Conservation (phyloP, 345 rosid genomes). For the Syzygium jambos region DNA sequence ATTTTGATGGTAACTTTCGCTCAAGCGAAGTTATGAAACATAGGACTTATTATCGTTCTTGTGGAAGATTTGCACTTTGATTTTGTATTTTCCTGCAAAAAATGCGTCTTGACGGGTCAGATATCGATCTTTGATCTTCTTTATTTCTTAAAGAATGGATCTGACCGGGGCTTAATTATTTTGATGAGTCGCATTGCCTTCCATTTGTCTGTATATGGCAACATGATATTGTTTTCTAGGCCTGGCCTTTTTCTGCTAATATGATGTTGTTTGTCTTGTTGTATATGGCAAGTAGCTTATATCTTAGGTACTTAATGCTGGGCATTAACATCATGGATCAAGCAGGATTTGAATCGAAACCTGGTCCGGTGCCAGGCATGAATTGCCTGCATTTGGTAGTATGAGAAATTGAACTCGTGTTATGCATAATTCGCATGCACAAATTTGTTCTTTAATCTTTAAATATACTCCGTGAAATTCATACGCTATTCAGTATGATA, state of each 20-base stretch:
- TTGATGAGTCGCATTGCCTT: background rate
- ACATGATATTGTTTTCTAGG: background rate
- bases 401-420: fast-evolving
- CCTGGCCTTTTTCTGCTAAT: background rate
- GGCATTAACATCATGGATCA: background rate
- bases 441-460: background rate
- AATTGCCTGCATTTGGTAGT: background rate
- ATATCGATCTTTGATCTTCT: background rate
- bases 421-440: fast-evolving
- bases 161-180: background rate
- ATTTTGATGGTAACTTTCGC: background rate
- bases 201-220: background rate
- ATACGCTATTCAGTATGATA: background rate
- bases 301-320: background rate
- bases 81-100: background rate
- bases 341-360: background rate
- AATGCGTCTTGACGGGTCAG: background rate
- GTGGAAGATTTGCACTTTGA: background rate
- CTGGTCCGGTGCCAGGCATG: fast-evolving
- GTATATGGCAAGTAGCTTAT: background rate
- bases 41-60: background rate
- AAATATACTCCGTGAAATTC: fast-evolving
- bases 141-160: background rate
- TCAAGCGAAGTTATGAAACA: background rate
- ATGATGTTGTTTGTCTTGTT: background rate